Percentiles rank a stretch among this genome's conserved stretches.
phyloP scores from a whole-genome alignment of 2,329 filamentous ascomycete species.

The Periconia macrospinosa region DNA sequence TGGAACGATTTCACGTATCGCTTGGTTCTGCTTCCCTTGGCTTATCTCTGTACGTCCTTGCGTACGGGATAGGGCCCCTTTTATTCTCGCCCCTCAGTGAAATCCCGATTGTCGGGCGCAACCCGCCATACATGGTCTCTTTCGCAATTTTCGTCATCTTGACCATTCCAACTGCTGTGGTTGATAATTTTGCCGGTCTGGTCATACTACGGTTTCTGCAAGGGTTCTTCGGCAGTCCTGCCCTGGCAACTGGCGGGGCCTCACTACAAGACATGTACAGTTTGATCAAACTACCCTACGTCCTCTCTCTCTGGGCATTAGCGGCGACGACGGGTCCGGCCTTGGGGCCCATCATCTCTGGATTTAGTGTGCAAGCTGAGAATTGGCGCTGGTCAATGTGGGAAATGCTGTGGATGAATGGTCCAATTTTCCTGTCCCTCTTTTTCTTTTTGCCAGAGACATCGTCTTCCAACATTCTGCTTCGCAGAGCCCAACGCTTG shows the following conservation, averaged over 20 bases:
- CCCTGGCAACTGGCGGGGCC: constrained; percentile 43
- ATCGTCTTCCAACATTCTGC: constrained; percentile 78
- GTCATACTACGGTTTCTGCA: constrained; percentile 55
- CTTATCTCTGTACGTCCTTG: constrained; percentile 65
- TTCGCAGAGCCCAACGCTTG: constrained; percentile 69
- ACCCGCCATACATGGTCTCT: constrained; percentile 67
- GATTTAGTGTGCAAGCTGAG: constrained; percentile 69
- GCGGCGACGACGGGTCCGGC: constrained; percentile 64
- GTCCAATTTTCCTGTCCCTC: constrained; percentile 71
- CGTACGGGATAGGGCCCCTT: constrained; percentile 64
- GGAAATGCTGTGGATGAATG: constrained; percentile 79
- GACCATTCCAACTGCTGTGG: constrained; percentile 65
- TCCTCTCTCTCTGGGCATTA: constrained; percentile 48
- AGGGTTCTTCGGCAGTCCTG: constrained; percentile 44
- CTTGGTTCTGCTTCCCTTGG: constrained; percentile 58
- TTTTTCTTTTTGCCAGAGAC: constrained; percentile 88
- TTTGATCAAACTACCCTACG: constrained; percentile 49
- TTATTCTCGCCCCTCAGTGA: constrained; percentile 69
- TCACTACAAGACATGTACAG: constrained; percentile 44
- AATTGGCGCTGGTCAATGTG: constrained; percentile 87
- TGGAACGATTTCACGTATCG: constrained; percentile 56
- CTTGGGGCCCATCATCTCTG: constrained; percentile 65
- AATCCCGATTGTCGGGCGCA: constrained; percentile 67
- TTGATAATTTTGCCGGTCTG: constrained; percentile 64
- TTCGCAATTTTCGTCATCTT: constrained; percentile 71